These are phyloP conservation scores for Eremothecium cymbalariae DNA, from an alignment of 1,139 yeast genomes.

Conservation along the genomic window DNA sequence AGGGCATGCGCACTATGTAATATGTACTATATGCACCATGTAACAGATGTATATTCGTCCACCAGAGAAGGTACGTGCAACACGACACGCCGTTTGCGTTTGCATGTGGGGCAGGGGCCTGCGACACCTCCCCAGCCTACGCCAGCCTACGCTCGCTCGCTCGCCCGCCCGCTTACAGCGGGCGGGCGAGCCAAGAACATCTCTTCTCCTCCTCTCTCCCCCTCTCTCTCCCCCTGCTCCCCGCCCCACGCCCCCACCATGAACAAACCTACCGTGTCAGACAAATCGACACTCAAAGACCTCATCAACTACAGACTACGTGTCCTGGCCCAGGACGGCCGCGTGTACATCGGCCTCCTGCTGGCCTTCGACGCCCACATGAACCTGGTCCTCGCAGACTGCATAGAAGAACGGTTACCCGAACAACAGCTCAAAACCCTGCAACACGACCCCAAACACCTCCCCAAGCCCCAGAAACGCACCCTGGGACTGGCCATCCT, in stretches of 20 bases:
- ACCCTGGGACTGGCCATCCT: slow-evolving; percentile 72
- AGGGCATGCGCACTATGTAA: too few species aligned
- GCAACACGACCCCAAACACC: slow-evolving; percentile 29
- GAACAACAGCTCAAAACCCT: slow-evolving; percentile 44
- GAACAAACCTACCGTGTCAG: slow-evolving; percentile 17
- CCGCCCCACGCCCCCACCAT: too few species aligned
- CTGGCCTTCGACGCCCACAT: slow-evolving; percentile 85
- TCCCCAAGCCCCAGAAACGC: slow-evolving; percentile 41
- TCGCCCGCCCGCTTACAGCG: too few species aligned
- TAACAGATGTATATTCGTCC: slow-evolving; percentile 4
- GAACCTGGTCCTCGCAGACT: slow-evolving; percentile 77
- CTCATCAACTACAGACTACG: slow-evolving; percentile 66
- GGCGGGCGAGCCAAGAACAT: too few species aligned
- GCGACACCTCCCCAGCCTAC: too few species aligned
- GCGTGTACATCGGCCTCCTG: slow-evolving; percentile 70
- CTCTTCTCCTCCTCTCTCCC: too few species aligned
- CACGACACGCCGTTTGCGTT: too few species aligned
- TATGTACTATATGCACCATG: not conserved
- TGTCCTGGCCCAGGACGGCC: slow-evolving; percentile 64
- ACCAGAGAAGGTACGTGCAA: slow-evolving; percentile 5
- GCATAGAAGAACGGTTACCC: slow-evolving; percentile 75
- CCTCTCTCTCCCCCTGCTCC: too few species aligned
- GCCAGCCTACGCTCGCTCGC: too few species aligned
- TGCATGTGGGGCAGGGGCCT: too few species aligned
- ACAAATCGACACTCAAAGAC: slow-evolving; percentile 45